A percentile compares a stretch with the other conserved stretches of the same genome.
These are phyloP conservation scores for Sugiyamaella americana DNA, from an alignment of 805 yeast genomes.

Conservation along the genomic window DNA sequence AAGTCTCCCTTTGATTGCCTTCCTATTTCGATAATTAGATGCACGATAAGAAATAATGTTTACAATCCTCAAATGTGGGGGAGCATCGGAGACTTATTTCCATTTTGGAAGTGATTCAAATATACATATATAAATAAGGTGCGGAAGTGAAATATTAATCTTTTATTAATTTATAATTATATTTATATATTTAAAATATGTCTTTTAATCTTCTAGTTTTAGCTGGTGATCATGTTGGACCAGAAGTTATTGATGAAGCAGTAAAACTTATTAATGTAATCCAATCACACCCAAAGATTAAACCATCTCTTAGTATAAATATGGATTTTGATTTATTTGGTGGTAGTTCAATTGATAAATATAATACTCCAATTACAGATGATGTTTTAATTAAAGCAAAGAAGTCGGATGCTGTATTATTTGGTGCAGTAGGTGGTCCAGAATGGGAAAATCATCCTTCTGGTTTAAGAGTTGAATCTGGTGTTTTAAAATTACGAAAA, in stretches of 20 bases:
- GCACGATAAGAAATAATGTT: not conserved
- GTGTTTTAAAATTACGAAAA: slow-evolving; percentile 83
- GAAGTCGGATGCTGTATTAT: slow-evolving; percentile 78
- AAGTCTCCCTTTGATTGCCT: slow-evolving; percentile 3
- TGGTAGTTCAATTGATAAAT: slow-evolving; percentile 95
- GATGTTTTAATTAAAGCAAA: slow-evolving; percentile 74
- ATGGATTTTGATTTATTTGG: slow-evolving; percentile 84
- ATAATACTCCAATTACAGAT: slow-evolving; percentile 84
- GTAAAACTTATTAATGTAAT: slow-evolving; percentile 75
- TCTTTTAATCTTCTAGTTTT: slow-evolving; percentile 49
- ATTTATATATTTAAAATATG: too few relatives aligned
- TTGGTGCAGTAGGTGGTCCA: slow-evolving; percentile 98
- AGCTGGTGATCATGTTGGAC: slow-evolving; percentile 93
- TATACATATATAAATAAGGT: not conserved
- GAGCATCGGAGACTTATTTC: not conserved
- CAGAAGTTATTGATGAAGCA: slow-evolving; percentile 80
- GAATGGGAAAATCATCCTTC: slow-evolving; percentile 93
- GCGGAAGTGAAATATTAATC: too few relatives aligned
- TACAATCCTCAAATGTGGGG: too few relatives aligned
- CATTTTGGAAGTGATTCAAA: not conserved
- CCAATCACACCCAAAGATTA: slow-evolving; percentile 34
- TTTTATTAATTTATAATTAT: too few relatives aligned
- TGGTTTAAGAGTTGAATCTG: slow-evolving; percentile 96
- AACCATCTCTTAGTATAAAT: slow-evolving; percentile 35
- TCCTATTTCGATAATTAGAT: not conserved